These are phyloP conservation scores for Neurospora sp. DNA, from an alignment of 495 filamentous ascomycete genomes.

Conservation along the genomic window DNA sequence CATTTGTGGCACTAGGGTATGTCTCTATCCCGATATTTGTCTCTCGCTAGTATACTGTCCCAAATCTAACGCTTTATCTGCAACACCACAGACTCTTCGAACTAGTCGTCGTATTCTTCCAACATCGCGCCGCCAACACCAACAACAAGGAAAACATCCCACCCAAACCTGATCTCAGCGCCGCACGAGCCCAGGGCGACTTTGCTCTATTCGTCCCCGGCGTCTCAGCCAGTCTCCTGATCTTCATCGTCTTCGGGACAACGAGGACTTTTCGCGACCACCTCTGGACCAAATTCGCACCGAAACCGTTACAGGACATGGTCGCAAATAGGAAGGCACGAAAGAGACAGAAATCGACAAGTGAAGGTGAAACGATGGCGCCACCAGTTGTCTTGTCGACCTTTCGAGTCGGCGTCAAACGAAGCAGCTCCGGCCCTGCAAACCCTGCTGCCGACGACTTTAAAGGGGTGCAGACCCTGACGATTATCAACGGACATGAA, in stretches of 20 bases:
- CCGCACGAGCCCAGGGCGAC: slow-evolving; percentile 25
- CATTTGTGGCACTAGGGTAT: slow-evolving; percentile 32
- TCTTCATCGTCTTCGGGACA: slow-evolving; percentile 34
- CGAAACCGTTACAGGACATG: slow-evolving; percentile 2
- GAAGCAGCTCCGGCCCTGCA: not conserved
- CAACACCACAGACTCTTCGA: slow-evolving; percentile 23
- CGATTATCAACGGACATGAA: not conserved
- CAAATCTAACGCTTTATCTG: not conserved
- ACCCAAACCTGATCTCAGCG: slow-evolving; percentile 24
- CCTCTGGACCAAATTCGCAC: slow-evolving; percentile 6
- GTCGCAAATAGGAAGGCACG: not conserved
- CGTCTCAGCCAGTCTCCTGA: slow-evolving; percentile 27
- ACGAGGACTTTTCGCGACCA: slow-evolving; percentile 27
- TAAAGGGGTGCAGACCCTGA: not conserved
- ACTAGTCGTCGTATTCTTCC: slow-evolving; percentile 31
- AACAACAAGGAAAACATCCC: slow-evolving; percentile 25
- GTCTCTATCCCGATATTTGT: not conserved
- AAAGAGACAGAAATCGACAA: not conserved
- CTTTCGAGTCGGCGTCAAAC: not conserved
- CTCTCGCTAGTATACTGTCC: not conserved
- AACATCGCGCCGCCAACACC: slow-evolving; percentile 26
- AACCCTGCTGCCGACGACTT: not conserved
- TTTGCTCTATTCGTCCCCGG: slow-evolving; percentile 35
- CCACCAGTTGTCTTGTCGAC: not conserved
- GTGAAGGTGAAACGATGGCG: not conserved